A percentile compares a stretch with the other conserved stretches of the same genome.
Evolutionary conservation across 495 filamentous ascomycete genomes (phyloP).

Genomic region (Penicillium odoratum): DNA sequence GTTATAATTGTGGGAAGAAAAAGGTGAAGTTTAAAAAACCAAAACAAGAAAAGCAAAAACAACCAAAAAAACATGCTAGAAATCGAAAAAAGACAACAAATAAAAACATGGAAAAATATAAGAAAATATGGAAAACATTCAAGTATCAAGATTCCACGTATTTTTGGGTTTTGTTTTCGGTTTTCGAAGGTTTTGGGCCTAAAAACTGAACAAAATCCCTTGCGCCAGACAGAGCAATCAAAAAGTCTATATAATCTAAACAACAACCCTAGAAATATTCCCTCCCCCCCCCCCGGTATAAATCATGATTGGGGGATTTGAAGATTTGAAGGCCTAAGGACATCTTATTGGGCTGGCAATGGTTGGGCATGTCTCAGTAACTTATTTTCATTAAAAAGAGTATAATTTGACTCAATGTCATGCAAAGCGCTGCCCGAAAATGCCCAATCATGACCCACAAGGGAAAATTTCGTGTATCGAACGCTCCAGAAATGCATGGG

Average conservation of each 20-base stretch:
- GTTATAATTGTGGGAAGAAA: neutral
- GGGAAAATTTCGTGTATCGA: constrained; percentile 2
- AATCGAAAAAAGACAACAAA: neutral
- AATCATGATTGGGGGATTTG: neutral
- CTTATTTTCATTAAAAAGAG: neutral
- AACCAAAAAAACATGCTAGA: neutral
- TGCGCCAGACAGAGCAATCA: neutral
- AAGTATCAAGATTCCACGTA: neutral
- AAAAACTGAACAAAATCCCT: neutral
- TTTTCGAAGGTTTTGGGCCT: neutral
- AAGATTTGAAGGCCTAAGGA: constrained; percentile 4
- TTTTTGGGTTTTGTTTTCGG: neutral
- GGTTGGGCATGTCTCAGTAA: constrained; percentile 14
- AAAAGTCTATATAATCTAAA: neutral
- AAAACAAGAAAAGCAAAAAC: too few relatives aligned
- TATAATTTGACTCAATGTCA: neutral
- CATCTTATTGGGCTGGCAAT: constrained; percentile 11
- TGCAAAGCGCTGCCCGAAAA: constrained; percentile 20
- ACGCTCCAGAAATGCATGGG: constrained; percentile 12
- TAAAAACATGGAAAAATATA: too few relatives aligned
- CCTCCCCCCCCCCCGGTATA: neutral
- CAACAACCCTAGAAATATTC: neutral
- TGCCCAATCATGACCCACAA: constrained; percentile 20
- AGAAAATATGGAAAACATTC: too few relatives aligned
- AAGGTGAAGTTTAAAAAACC: neutral